Evolutionary conservation across 257 asterid species (phyloP), one percentile per base, ranked within the genome.

Genomic region (Ballota nigra): DNA sequence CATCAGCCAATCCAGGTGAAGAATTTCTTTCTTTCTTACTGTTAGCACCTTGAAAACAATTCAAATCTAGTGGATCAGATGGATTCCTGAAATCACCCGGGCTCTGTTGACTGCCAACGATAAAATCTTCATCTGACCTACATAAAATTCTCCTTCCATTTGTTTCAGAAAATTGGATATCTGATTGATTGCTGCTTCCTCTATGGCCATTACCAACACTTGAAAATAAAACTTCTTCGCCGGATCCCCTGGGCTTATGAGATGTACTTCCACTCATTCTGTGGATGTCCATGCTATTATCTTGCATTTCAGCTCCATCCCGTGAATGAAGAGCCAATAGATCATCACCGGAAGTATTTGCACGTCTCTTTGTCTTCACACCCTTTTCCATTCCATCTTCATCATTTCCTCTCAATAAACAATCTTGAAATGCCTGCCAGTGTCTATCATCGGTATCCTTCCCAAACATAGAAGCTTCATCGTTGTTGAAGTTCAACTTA

Each of bases 351-450:
- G 56, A 79, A 57, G 76, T 68, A 77, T 68, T 78, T 75, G 80
- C 68, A 6, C 61, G 85, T 79, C 86, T 83, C 82, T 86, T 84
- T 67, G 66, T 53, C 38, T 75, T 84, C 22, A 66, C 81, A 71
- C 71, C 82, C 79, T 81, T 91, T 75, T 89, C 97, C 86, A 72
- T 80, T 24, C 81, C 77, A 80, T 79, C 90, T 76, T 87, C 94
- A 77, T 85, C 81, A 55, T 77, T 81, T 67, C 92, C 88, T 78
- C 81, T 84, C 82, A 95, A 61, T 40, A 95, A 81, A 82, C 91
- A 86, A 82, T 82, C 83, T 82, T 93, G 97, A 77, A 93, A 93
- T 74, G 97, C 98, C 77, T 80, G 86, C 99, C 99, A 91, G 75
- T 88, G 86, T 19, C 86, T 81, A 75, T 85, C 77, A 74, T 79